Conservation (phyloP, 192 early-diverging fungal species). For the Paraglomus occultum region DNA sequence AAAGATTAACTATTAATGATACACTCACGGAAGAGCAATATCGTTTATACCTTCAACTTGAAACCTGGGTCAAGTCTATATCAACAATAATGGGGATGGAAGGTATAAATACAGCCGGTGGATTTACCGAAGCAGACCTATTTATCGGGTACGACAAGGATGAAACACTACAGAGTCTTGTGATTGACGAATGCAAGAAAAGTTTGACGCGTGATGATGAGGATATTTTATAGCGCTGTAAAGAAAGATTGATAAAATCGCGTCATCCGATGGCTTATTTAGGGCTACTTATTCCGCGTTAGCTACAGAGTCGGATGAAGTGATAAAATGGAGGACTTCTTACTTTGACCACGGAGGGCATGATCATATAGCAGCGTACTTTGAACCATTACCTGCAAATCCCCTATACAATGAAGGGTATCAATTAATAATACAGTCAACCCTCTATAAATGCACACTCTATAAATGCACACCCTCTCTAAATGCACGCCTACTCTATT, state of each 20-base stretch:
- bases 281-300: slow-evolving; percentile 14
- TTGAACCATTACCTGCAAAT: neutral
- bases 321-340: neutral
- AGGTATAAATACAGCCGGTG: neutral
- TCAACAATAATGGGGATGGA: neutral
- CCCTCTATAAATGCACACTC: too few species aligned
- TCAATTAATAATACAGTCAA: slow-evolving; percentile 21
- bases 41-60: neutral
- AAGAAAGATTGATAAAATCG: slow-evolving; percentile 16
- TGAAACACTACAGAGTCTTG: slow-evolving; percentile 30
- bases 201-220: neutral
- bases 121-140: slow-evolving; percentile 20
- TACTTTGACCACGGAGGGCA: slow-evolving; percentile 23
- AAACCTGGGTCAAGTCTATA: slow-evolving; percentile 9
- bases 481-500: too few species aligned
- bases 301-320: neutral
- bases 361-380: slow-evolving; percentile 10
- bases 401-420: neutral
- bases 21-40: neutral
- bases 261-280: slow-evolving; percentile 22
- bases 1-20: slow-evolving; percentile 25
- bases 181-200: slow-evolving; percentile 17
- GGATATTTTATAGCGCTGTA: slow-evolving; percentile 11
- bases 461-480: too few species aligned
- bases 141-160: slow-evolving; percentile 30